These are phyloP conservation scores for Candida vaughaniae DNA, from an alignment of 805 yeast genomes.

Conservation along the genomic window DNA sequence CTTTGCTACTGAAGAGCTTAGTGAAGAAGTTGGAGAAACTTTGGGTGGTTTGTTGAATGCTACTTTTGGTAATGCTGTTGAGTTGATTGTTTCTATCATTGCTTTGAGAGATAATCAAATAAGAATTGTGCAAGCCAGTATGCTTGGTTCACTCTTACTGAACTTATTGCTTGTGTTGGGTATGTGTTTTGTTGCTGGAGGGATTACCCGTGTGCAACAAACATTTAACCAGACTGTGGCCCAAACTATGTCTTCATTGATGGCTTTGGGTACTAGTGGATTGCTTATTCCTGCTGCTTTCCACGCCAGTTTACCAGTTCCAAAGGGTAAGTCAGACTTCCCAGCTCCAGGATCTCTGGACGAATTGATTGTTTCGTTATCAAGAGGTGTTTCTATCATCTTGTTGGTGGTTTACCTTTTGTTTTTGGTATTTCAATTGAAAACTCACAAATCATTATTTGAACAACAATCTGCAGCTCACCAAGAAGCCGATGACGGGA, in stretches of 20 bases:
- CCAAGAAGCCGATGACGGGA: conserved; percentile 34
- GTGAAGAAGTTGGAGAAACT: conserved; percentile 87
- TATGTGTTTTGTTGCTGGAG: conserved; percentile 94
- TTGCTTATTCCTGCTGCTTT: conserved; percentile 94
- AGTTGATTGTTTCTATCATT: conserved; percentile 88
- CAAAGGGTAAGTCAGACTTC: conserved; percentile 33
- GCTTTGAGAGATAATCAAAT: conserved; percentile 86
- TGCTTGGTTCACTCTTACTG: conserved; percentile 92
- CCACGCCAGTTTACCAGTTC: conserved; percentile 62
- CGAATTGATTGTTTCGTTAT: conserved; percentile 62
- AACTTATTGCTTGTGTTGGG: conserved; percentile 89
- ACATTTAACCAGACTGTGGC: conserved; percentile 94
- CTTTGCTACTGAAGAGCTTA: conserved; percentile 88
- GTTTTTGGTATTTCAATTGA: conserved; percentile 83
- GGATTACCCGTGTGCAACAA: conserved; percentile 81
- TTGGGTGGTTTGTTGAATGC: conserved; percentile 94
- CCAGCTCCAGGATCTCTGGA: conserved; percentile 41
- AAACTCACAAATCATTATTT: conserved; percentile 77
- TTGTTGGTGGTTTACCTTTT: conserved; percentile 73
- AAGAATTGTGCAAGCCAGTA: conserved; percentile 93
- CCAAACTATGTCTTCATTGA: conserved; percentile 92
- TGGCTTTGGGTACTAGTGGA: conserved; percentile 89
- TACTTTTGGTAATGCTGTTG: conserved; percentile 97
- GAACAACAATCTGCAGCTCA: conserved; percentile 42
- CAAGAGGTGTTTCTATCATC: conserved; percentile 83